These are phyloP conservation scores for Geranium brycei DNA, from an alignment of 345 rosid genomes.

Conservation along the genomic window DNA sequence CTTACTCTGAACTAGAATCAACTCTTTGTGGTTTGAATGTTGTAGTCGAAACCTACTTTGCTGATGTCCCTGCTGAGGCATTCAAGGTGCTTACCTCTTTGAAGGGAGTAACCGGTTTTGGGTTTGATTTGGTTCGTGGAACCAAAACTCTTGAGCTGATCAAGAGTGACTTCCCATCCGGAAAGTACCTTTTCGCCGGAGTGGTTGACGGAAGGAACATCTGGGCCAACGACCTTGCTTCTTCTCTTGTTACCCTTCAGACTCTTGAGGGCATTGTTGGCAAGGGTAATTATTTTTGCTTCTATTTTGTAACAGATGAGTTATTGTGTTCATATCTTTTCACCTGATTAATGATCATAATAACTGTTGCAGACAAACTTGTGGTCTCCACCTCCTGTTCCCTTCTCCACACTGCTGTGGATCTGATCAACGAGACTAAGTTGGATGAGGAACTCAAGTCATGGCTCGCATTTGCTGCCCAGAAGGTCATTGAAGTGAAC, in stretches of 20 bases:
- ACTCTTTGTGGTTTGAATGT: constrained; percentile 74
- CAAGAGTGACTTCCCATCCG: constrained; percentile 64
- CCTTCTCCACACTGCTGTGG: constrained; percentile 94
- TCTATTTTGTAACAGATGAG: background rate
- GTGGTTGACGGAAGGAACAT: constrained; percentile 97
- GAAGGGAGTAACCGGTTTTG: constrained; percentile 76
- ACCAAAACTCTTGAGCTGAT: constrained; percentile 65
- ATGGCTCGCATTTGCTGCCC: constrained; percentile 98
- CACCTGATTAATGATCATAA: too few relatives aligned
- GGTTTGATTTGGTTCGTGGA: constrained; percentile 90
- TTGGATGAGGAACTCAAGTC: constrained; percentile 78
- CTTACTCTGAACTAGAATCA: constrained; percentile 69
- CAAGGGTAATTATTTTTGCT: constrained; percentile 39
- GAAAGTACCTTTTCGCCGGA: constrained; percentile 89
- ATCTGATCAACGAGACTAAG: constrained; percentile 78
- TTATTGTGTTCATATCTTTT: too few relatives aligned
- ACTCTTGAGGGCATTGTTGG: constrained; percentile 68
- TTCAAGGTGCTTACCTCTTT: constrained; percentile 65
- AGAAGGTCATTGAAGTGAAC: constrained; percentile 86
- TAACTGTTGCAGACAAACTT: constrained; percentile 47
- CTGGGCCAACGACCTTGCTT: constrained; percentile 94
- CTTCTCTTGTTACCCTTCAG: constrained; percentile 47
- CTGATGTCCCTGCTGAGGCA: constrained; percentile 75
- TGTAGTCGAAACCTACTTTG: constrained; percentile 83
- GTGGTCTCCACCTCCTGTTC: constrained; percentile 96